These are phyloP conservation scores for Vachellia collinsii DNA, from an alignment of 306 rosid genomes.

Conservation along the genomic window DNA sequence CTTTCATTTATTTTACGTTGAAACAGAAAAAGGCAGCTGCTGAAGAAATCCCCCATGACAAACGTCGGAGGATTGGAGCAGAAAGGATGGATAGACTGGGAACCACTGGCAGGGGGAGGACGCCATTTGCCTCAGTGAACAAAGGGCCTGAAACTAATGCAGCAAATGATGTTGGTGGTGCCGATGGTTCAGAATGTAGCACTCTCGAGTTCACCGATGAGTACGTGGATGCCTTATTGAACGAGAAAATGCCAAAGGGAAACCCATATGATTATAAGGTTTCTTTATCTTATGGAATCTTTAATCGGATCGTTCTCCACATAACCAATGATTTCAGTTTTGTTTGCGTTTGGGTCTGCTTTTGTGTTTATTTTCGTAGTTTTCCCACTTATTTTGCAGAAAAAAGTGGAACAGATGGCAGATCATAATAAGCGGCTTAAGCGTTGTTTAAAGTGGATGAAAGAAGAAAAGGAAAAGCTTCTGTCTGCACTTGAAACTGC, in stretches of 20 bases:
- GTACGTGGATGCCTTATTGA: conserved; percentile 67
- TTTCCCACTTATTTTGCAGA: conserved; percentile 46
- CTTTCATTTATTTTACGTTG: background rate
- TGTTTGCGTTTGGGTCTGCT: background rate
- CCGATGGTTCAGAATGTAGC: conserved; percentile 47
- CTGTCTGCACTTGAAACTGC: conserved; percentile 58
- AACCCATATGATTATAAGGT: conserved; percentile 77
- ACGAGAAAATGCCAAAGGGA: conserved; percentile 63
- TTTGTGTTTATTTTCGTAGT: background rate
- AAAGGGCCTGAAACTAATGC: conserved; percentile 46
- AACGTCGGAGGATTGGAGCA: conserved; percentile 64
- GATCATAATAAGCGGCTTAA: conserved; percentile 70
- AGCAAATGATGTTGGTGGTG: conserved; percentile 41
- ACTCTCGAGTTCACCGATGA: conserved; percentile 68
- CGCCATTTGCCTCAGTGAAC: conserved; percentile 52
- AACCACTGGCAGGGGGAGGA: conserved; percentile 49
- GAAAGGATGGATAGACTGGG: conserved; percentile 53
- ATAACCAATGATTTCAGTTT: background rate
- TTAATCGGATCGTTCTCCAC: background rate
- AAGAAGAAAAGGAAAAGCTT: conserved; percentile 69
- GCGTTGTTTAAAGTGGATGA: conserved; percentile 73
- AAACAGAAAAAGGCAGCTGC: conserved; percentile 59
- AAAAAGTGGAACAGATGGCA: conserved; percentile 58
- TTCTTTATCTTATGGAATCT: background rate
- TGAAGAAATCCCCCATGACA: conserved; percentile 63